phyloP scores from a whole-genome alignment of 441 rosid species.

The Pelargonium citronellum region DNA sequence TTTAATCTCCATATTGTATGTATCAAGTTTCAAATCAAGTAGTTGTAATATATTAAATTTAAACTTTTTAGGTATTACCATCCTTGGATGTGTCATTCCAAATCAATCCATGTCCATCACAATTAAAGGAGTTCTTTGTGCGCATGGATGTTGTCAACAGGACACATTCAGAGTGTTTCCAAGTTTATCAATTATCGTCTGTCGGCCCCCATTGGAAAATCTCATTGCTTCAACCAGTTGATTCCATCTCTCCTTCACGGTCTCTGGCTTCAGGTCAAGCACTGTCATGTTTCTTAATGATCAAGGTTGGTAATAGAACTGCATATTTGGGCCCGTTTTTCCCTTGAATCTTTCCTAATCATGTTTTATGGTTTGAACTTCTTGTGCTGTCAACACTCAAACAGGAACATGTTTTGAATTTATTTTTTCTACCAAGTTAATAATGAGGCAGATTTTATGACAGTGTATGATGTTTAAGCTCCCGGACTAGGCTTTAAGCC shows the following conservation, averaged over 20 bases:
- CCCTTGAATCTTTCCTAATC: conserved; percentile 5
- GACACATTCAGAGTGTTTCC: conserved; percentile 62
- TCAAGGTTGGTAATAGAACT: conserved; percentile 51
- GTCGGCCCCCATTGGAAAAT: conserved; percentile 80
- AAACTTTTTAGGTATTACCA: conserved; percentile 57
- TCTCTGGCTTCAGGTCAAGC: conserved; percentile 75
- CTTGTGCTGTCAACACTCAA: not conserved
- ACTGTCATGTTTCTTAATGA: conserved; percentile 72
- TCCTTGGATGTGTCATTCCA: conserved; percentile 72
- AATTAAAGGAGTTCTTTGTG: conserved; percentile 78
- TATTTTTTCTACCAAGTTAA: too few species aligned
- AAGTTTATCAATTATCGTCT: conserved; percentile 70
- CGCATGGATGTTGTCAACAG: conserved; percentile 77
- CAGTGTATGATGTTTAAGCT: not conserved
- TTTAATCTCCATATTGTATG: conserved; percentile 2
- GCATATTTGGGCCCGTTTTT: not conserved
- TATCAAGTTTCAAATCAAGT: conserved; percentile 4
- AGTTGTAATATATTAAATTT: conserved; percentile 19
- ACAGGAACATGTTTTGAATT: too few species aligned
- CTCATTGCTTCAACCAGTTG: conserved; percentile 68
- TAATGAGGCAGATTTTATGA: too few species aligned
- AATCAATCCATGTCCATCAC: conserved; percentile 77
- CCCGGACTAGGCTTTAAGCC: too few species aligned
- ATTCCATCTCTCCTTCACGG: conserved; percentile 54
- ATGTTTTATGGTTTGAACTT: not conserved